A percentile compares a stretch with the other conserved stretches of the same genome.
These are phyloP conservation scores for Aspergillus tubingensis DNA, from an alignment of 2,329 filamentous ascomycete genomes.

Conservation along the genomic window DNA sequence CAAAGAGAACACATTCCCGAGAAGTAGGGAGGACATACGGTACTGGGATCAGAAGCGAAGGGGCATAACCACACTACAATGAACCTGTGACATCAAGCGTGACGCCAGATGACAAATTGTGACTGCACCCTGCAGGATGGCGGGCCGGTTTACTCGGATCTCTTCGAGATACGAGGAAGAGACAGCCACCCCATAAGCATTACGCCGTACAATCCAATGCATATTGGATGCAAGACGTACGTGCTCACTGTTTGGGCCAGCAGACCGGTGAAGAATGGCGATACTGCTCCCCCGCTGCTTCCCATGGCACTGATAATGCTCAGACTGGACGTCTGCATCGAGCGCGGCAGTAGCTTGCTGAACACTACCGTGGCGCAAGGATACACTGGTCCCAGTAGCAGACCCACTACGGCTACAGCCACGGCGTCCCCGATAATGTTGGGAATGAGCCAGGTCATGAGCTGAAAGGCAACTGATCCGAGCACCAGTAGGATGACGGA, in stretches of 20 bases:
- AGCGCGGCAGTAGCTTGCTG: slow-evolving; percentile 54
- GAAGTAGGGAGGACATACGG: neutral
- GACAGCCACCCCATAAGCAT: slow-evolving; percentile 57
- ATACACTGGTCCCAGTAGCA: slow-evolving; percentile 77
- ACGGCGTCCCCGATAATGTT: slow-evolving; percentile 72
- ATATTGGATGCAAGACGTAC: slow-evolving; percentile 56
- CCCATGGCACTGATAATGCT: slow-evolving; percentile 45
- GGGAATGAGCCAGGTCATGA: slow-evolving; percentile 77
- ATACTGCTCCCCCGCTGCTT: slow-evolving; percentile 45
- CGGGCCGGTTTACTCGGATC: slow-evolving; percentile 42
- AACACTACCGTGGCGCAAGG: slow-evolving; percentile 66
- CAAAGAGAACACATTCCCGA: neutral
- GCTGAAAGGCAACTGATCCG: slow-evolving; percentile 67
- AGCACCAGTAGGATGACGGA: slow-evolving; percentile 66
- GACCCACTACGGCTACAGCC: slow-evolving; percentile 67
- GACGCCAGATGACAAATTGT: neutral
- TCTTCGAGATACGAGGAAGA: slow-evolving; percentile 54
- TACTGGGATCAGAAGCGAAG: neutral
- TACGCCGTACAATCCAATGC: slow-evolving; percentile 55
- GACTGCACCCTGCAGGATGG: neutral
- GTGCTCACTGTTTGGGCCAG: slow-evolving; percentile 51
- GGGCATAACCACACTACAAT: neutral
- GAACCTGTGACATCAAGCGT: neutral
- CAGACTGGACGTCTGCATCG: slow-evolving; percentile 43
- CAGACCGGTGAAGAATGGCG: slow-evolving; percentile 52